Evolutionary conservation across 345 rosid genomes (phyloP).

Genomic region (Trapa bicornis): DNA sequence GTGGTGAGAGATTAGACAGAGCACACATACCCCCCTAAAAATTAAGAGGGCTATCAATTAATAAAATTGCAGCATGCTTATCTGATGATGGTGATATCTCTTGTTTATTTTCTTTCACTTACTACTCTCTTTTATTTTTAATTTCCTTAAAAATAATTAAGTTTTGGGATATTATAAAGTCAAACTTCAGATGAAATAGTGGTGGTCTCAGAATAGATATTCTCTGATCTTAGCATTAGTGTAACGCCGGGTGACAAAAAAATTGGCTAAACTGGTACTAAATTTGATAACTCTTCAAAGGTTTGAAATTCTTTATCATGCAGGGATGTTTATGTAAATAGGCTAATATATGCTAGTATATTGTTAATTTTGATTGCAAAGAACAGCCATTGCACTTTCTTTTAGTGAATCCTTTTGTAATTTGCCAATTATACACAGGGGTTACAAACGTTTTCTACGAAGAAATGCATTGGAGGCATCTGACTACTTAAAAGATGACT

Average conservation of each 20-base stretch:
- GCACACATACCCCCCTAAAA: neutral
- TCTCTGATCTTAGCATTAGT: neutral
- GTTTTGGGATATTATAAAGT: neutral
- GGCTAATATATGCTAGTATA: neutral
- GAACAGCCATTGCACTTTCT: neutral
- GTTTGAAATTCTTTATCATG: too few species aligned
- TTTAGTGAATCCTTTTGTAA: neutral
- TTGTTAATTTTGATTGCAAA: neutral
- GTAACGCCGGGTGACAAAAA: too few species aligned
- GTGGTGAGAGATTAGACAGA: too few species aligned
- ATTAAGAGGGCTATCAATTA: neutral
- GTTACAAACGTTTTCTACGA: conserved; percentile 84
- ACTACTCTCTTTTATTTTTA: neutral
- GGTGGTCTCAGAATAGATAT: neutral
- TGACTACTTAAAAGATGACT: conserved; percentile 69
- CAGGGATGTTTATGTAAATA: too few species aligned
- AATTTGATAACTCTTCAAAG: too few species aligned
- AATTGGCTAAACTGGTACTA: too few species aligned
- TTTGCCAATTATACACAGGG: conserved; percentile 37
- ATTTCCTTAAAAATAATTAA: neutral
- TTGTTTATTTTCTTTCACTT: too few species aligned
- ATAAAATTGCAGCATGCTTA: neutral
- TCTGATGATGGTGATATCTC: too few species aligned
- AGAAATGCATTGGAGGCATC: conserved; percentile 64
- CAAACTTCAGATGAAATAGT: neutral